Conservation (phyloP, 2,329 filamentous ascomycete genomes). For the Alternaria panax region DNA sequence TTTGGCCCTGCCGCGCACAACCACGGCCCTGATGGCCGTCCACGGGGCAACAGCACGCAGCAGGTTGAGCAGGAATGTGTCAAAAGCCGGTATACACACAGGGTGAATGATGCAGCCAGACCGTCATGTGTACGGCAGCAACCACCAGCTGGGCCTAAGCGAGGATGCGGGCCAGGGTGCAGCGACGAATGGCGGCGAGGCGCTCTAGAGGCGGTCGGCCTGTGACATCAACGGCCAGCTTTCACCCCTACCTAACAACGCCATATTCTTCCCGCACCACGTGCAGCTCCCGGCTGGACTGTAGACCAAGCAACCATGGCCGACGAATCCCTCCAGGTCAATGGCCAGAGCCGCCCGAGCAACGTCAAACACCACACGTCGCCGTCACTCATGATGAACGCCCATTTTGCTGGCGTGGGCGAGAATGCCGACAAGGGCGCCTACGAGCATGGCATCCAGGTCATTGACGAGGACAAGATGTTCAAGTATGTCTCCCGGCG, state of each 20-base stretch:
- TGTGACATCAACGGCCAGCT: constrained; percentile 50
- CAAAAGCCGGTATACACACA: constrained; percentile 6
- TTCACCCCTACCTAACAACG: constrained; percentile 34
- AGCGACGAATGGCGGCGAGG: constrained; percentile 39
- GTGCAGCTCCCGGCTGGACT: constrained; percentile 35
- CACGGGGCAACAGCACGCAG: constrained; percentile 8
- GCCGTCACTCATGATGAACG: constrained; percentile 69
- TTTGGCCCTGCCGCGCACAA: not conserved
- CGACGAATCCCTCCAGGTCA: constrained; percentile 40
- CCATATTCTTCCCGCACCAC: constrained; percentile 44
- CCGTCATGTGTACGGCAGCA: constrained; percentile 38
- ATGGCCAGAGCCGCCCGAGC: constrained; percentile 47
- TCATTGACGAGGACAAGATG: constrained; percentile 93
- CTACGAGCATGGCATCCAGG: constrained; percentile 94
- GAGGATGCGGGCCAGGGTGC: constrained; percentile 34
- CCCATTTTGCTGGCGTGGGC: constrained; percentile 76
- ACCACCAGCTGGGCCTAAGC: constrained; percentile 39
- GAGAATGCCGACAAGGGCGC: constrained; percentile 69
- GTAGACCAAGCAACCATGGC: constrained; percentile 38
- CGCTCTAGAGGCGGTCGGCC: constrained; percentile 33
- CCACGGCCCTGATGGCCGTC: constrained; percentile 2
- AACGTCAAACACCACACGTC: constrained; percentile 52
- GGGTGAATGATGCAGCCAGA: constrained; percentile 30
- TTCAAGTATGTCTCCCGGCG: constrained; percentile 77
- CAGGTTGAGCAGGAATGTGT: constrained; percentile 1